Base-by-base conservation (phyloP, 257 asterid genomes). In the Schizonepeta tenuifolia region DNA sequence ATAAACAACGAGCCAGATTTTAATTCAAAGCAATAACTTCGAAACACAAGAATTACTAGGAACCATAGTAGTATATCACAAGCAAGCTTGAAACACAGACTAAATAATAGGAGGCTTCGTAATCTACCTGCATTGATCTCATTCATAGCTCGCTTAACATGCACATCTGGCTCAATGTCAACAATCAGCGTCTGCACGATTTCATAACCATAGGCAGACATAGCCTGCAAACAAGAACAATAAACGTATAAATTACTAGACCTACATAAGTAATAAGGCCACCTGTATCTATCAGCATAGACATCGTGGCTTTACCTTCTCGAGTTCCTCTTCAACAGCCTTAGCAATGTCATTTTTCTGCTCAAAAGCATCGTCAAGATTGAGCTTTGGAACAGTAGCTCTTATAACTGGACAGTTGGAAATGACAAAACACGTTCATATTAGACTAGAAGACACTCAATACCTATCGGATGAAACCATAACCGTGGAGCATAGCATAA, bases 111-210 rank as follows among this genome's bases (percentile, higher is more conserved):
- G n/a, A 62, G 15, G 7, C 18, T 72, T 4, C n/a, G n/a, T n/a
- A 66, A n/a, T 61, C 33, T 78, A 88, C 97, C 96, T 58, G 97
- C 94, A 79, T 91, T 91, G 81, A 91, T 89, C 72, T 91, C 96
- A 69, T 91, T 91, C 97, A 91, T 91, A 18, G 97, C 96, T 69
- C 89, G 78, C 86, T 91, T 91, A 56, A 91, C 97, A 60, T 86
- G 96, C 82, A 86, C 96, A 22, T 91, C 97, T 26, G 97, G 97
- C 70, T 88, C 97, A 21, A 90, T 90, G 80, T 90, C 97, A 17
- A 88, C 91, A 74, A 90, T 90, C 15, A 90, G 91, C 3, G 97
- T 90, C 83, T 90, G 95, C 67, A 90, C 97, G 33, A 90, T 90
- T 68, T 90, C 93, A 53, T 81, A 88, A 28, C 97, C 97, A 64